Base-by-base conservation (phyloP, 805 yeast genomes). In the Nakazawaea molendinolei region DNA sequence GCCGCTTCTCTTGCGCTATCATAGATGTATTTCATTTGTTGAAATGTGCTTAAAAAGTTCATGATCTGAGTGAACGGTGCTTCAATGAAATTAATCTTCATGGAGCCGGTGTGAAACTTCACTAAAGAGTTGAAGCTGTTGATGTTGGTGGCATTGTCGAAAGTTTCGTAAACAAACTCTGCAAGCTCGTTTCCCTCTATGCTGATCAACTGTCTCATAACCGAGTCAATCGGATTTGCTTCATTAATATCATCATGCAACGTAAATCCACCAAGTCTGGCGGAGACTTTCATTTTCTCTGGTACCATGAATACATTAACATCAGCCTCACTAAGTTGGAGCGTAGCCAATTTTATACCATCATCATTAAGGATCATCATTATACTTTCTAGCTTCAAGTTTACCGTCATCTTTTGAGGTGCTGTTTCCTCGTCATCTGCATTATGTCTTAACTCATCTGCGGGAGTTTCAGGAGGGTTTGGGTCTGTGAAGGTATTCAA, bases 1-100 rank as follows among this genome's bases (percentile, higher is more conserved):
- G 97, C 95, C 8, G 87, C 85, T 49, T 81, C 86, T 40, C 97
- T 71, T 0, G 97, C 95, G 15, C 72, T 64, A 50, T 92, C 98
- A 55, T 84, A 94, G n/a, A 89, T 67, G 4, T 73, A 74, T 56
- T 92, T 92, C 95, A 90, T 86, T 46, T 72, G 72, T 40, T 76
- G 80, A 50, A 94, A 84, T 46, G 81, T 82, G 44, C 74, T 74
- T 48, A 86, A 61, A 48, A 76, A 90, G 8, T 70, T 65, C 21
- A 81, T 50, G 8, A 94, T 70, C 44, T 79, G 71, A 23, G 77
- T 68, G 40, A 87, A 69, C 0, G 97, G 82, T 41, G 77, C 82
- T 48, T 90, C 95, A 14, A 86, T 78, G 51, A 89, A 84, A 52
- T 79, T 83, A 5, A 92, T 58, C 39, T 73, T 75, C 46, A 86